Conservation (phyloP, 2,329 filamentous ascomycete genomes). For the Westerdykella ornata region DNA sequence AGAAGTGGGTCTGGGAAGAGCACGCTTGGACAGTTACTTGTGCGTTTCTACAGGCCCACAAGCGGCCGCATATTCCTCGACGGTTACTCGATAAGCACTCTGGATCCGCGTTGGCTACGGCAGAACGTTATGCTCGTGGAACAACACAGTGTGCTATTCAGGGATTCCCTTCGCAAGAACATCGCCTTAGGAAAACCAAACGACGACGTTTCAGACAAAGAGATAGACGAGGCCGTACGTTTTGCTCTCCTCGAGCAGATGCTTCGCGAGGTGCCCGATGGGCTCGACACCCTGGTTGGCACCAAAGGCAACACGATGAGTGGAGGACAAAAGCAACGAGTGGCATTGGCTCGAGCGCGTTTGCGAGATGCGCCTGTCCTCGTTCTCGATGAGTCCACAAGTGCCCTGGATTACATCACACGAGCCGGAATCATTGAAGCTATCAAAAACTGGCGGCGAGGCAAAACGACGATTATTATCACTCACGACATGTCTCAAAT, state of each 20-base stretch:
- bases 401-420: constrained; percentile 71
- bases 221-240: constrained; percentile 57
- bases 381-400: constrained; percentile 83
- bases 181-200: constrained; percentile 63
- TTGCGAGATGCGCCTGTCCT: constrained; percentile 72
- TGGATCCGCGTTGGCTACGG: constrained; percentile 67
- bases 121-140: constrained; percentile 74
- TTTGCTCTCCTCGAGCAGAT: constrained; percentile 64
- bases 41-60: constrained; percentile 65
- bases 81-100: constrained; percentile 51
- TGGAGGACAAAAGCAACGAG: constrained; percentile 75
- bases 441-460: constrained; percentile 68
- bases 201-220: constrained; percentile 44
- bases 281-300: constrained; percentile 66
- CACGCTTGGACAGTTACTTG: constrained; percentile 72
- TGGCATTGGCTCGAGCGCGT: constrained; percentile 72
- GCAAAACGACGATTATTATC: constrained; percentile 85
- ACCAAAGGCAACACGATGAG: constrained; percentile 64
- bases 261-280: constrained; percentile 59
- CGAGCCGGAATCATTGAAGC: constrained; percentile 63
- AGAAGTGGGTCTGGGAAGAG: constrained; percentile 89
- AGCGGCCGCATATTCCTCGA: constrained; percentile 65
- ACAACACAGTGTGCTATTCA: constrained; percentile 74
- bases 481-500: constrained; percentile 86
- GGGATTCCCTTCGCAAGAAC: constrained; percentile 71